Evolutionary conservation across 208 protist species (phyloP), one percentile per base, ranked within the genome.

Genomic region (Trypanosoma conorhini): DNA sequence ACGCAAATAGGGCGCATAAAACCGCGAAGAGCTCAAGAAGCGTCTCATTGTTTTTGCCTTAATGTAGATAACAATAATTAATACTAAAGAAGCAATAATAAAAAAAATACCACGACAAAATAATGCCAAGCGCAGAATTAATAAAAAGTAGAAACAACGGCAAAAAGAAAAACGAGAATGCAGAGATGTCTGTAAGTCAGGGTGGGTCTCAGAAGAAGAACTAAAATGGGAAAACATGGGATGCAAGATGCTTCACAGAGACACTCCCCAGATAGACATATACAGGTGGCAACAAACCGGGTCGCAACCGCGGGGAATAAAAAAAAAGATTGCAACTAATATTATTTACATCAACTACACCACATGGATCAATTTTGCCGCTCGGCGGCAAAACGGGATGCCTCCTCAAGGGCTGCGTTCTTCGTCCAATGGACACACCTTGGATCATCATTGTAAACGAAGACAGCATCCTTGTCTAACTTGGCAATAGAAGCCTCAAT

Each of bases 391-490:
- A 70, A 72, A 26, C 62, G 44, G 74, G 74, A 51, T 22, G 91
- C 88, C 38, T 92, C 91, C 46, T 94, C 79, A 57, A 92, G 40
- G 31, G 91, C 91, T 13, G 84, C 82, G 61, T 82, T 83, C 55
- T 93, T 96, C 3, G 84, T 77, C 82, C 85, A 89, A 58, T 92
- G 79, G 15, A 78, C 86, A 68, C 81, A 85, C 12, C 85, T 83
- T 26, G 88, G 88, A 57, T 94, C 87, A 68, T 96, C 91, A 30
- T 87, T 85, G 80, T 97, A 97, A 44, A 97, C 72, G 67, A 94
- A 94, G 12, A 97, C 77, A 40, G 86, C 84, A 62, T 97, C 89
- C 17, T 83, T 89, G 30, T 96, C 82, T 19, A 97, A 64, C 72
- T 95, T 95, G 50, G 72, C 79, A 48, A 98, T 57, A 0, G 88